Percentiles rank a stretch among this genome's conserved stretches.
phyloP scores from a whole-genome alignment of 129 eudicot species.

The Saposhnikovia divaricata region DNA sequence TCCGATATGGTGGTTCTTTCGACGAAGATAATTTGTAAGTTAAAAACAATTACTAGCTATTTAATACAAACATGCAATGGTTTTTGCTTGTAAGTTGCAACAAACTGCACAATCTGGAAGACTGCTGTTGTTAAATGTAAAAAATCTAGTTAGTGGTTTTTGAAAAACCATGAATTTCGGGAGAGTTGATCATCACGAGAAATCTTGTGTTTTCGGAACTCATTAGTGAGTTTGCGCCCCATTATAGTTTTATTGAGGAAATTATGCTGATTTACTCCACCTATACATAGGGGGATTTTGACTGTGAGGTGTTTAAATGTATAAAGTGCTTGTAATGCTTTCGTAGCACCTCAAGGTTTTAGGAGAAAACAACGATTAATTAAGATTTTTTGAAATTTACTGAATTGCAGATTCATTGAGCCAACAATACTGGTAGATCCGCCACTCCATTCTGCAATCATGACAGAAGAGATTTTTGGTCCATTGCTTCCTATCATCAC shows the following conservation, averaged over 20 bases:
- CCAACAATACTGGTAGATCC: constrained; percentile 90
- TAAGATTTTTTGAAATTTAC: not conserved
- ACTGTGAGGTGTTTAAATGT: no score
- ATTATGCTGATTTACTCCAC: not conserved
- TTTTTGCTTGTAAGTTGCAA: not conserved
- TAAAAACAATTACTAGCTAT: not conserved
- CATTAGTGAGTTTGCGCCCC: not conserved
- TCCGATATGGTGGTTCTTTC: constrained; percentile 57
- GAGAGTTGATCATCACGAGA: not conserved
- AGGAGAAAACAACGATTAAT: not conserved
- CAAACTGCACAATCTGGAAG: not conserved
- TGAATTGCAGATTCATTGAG: constrained; percentile 57
- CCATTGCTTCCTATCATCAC: constrained; percentile 90
- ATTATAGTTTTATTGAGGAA: not conserved
- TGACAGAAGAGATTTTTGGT: constrained; percentile 91
- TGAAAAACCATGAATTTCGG: not conserved
- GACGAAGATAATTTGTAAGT: constrained; percentile 72
- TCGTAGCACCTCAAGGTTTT: not conserved
- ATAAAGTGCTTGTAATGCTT: no score
- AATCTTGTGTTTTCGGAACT: not conserved
- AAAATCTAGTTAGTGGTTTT: not conserved
- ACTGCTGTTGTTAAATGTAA: not conserved
- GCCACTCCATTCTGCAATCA: constrained; percentile 59
- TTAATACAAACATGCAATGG: not conserved
- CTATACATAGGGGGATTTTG: no score